These are phyloP conservation scores for Clavaria fumosa DNA, from an alignment of 768 basidiomycete species.

Conservation along the genomic window DNA sequence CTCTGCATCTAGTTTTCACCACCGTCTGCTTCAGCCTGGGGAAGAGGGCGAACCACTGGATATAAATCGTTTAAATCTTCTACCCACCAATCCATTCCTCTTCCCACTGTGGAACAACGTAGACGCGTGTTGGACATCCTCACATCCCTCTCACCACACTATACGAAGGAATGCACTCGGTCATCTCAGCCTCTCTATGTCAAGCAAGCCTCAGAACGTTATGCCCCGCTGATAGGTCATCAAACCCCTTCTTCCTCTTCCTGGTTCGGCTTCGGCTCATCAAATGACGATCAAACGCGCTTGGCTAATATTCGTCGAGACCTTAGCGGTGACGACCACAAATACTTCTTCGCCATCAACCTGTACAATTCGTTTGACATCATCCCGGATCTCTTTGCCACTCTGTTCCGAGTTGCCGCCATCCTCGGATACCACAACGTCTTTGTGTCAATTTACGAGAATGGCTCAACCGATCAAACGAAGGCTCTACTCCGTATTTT, in stretches of 20 bases:
- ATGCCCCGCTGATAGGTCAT: slow-evolving; percentile 72
- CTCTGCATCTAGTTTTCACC: slow-evolving; percentile 8
- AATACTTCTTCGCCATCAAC: slow-evolving; percentile 99
- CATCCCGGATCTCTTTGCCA: slow-evolving; percentile 93
- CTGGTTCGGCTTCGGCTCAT: slow-evolving; percentile 43
- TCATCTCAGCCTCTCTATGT: slow-evolving; percentile 71
- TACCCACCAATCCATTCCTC: slow-evolving; percentile 45
- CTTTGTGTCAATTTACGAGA: slow-evolving; percentile 97
- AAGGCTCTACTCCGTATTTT: slow-evolving; percentile 93
- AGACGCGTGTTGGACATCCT: slow-evolving; percentile 75
- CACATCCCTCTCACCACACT: slow-evolving; percentile 75
- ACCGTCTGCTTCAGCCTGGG: slow-evolving; percentile 34
- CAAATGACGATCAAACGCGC: slow-evolving; percentile 24
- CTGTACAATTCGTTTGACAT: slow-evolving; percentile 98
- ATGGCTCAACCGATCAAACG: slow-evolving; percentile 97
- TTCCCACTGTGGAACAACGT: slow-evolving; percentile 76
- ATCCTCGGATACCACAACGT: slow-evolving; percentile 96
- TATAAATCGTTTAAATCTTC: slow-evolving; percentile 28
- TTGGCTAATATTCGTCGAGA: slow-evolving; percentile 24
- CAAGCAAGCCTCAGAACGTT: slow-evolving; percentile 76
- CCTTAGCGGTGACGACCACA: slow-evolving; percentile 53
- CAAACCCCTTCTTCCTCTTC: slow-evolving; percentile 38
- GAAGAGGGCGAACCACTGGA: slow-evolving; percentile 35
- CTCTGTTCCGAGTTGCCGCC: slow-evolving; percentile 84
- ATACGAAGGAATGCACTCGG: slow-evolving; percentile 86